Base-by-base conservation (phyloP, 2,329 filamentous ascomycete species). In the Endothia cerciana region DNA sequence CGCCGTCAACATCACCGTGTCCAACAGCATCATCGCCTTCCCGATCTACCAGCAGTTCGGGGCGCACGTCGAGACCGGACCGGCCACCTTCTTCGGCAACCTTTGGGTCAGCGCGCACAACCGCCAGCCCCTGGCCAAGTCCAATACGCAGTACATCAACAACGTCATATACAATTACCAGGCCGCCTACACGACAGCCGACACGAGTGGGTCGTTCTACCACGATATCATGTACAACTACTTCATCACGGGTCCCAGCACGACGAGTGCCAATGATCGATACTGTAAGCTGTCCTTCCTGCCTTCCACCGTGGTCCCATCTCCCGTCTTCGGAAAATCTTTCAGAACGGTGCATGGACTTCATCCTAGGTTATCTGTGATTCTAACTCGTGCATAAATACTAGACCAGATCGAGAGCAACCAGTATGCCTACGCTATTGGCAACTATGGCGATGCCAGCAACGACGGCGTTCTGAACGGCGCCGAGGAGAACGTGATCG, bases 81-180 rank as follows among this genome's bases (percentile, higher is more conserved):
- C 78, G 3, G 74, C 81, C 22, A 78, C 76, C 1, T 73, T 81
- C 7, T 78, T 81, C 67, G 74, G 80, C 4, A 82, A 81, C 64
- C 70, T 82, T 28, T 82, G 81, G 72, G 79, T 81, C 55, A 79
- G 80, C 69, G 80, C 80, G 63, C 80, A 82, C 67, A 82, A 80
- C 5, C 75, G 79, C 7, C 80, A 82, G 59, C 79, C 80, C 0
- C 80, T 81, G 53, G 78, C 80, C 45, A 82, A 82, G 65, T 79
- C 79, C 2, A 75, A 79, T 0, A 82, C 81, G 41, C 79, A 81
- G 51, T 74, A 72, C 67, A 78, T 77, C 49, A 82, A 82, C 69
- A 81, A 82, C 36, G 76, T 82, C 2, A 70, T 82, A 1, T 82
- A 82, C 71, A 81, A 82, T 66, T 82, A 78, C 73, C 79, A 79